Evolutionary conservation across 2,329 filamentous ascomycete species (phyloP), one percentile per base, ranked within the genome.

Genomic region (Botrytis deweyae): DNA sequence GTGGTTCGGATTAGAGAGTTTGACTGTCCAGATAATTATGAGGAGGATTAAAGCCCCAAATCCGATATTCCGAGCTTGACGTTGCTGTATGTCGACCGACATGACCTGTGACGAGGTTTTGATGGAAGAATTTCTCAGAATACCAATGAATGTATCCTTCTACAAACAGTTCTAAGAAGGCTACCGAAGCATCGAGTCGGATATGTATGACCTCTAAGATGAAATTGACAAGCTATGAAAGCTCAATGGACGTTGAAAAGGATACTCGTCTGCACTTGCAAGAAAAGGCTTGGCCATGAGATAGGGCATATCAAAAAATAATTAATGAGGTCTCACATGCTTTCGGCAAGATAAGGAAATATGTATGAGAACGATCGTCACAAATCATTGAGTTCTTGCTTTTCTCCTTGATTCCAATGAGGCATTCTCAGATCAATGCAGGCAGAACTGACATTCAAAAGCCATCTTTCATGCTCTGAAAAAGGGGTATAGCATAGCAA

Each of bases 1-100:
- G 25, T 74, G 69, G 71, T 77, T 75, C 3, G 79, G 78, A 55
- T 75, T 74, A 7, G 70, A 75, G 22, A 80, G 72, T 46, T 79
- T 79, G 38, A 79, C 42, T 2, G 73, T 77, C 78, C 78, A 80
- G 36, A 80, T 75, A 12, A 77, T 22, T 33, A 80, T 58, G 22
- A 80, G 76, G 18, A 78, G 44, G 20, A 77, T 12, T 64, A 80
- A 75, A 5, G 79, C 76, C 33, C 74, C 67, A 29, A 79, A 73
- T 20, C 80, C 49, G 44, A 79, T 75, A 38, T 78, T 79, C 36
- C 77, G 75, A 42, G 75, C 76, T 73, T 69, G 77, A 58, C 78
- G 77, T 52, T 73, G 74, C n/a, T 76, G 77, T 29, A 78, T 76
- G 52, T 80, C 79, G 46, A 76, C 25, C n/a, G 61, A 49, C 76